Evolutionary conservation across 306 rosid genomes (phyloP), one percentile per base, ranked within the genome.

Genomic region (Medicago arabica): DNA sequence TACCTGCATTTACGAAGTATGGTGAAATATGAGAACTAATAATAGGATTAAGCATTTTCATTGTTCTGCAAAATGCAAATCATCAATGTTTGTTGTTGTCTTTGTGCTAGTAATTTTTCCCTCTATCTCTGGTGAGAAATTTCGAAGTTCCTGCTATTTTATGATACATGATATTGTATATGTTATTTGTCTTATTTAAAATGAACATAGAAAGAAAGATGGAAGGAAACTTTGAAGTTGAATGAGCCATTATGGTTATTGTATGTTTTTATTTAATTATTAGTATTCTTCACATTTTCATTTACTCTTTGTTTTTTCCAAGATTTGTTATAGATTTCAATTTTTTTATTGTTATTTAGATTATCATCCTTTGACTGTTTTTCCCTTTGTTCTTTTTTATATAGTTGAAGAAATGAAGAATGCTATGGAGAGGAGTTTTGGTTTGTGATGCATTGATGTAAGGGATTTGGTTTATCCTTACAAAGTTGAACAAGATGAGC

Each of bases 391-490:
- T 67, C 13, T 51, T 16, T 57, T 34, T 36, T 3, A 34, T 17
- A 4, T 70, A 67, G 63, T 34, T 70, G 75, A 70, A 51, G 63
- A 12, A 53, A 16, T 70, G 75, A 70, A 51, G 75, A 12, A 53
- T 36, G 53, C 28, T 70, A 6, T 28, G 62, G 47, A 11, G 63
- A 70, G 4, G 63, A 36, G 34, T 40, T 51, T 70, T 12, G 10
- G 62, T 28, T 28, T 28, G 21, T 44, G 46, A 67, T 14, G 72
- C 58, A 5, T 14, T 10, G 21, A 12, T 70, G 11, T 46, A 70
- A 34, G 38, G 38, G 38, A 34, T 34, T 34, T 34, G 38, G 38
- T 34, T 34, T 34, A 34, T 34, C 38, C 38, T 5, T 34, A 6
- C 38, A 34, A 34, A 31, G 62, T 54, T 34, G 75, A 51, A 36